Evolutionary conservation across 108 stramenopile species (phyloP).

Genomic region (Cyclotella distinguenda): DNA sequence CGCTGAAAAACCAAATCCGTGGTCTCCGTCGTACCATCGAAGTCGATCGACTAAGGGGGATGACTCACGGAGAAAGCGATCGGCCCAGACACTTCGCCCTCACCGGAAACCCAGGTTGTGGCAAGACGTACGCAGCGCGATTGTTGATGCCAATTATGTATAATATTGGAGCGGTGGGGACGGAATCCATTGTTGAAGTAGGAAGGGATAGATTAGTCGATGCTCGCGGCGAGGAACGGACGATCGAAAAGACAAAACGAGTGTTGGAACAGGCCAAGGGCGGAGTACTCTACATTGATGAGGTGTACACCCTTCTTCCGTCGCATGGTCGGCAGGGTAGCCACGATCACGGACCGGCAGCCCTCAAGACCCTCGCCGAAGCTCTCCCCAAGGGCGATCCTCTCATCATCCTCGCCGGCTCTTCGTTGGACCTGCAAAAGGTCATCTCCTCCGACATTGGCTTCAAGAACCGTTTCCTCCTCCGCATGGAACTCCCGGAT

Average conservation of each 20-base stretch:
- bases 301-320: constrained; percentile 80
- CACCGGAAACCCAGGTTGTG: constrained; percentile 90
- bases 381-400: constrained; percentile 66
- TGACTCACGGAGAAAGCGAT: constrained; percentile 39
- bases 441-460: constrained; percentile 79
- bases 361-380: constrained; percentile 71
- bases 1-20: constrained; percentile 50
- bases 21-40: constrained; percentile 75
- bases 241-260: constrained; percentile 66
- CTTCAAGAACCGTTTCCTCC: constrained; percentile 77
- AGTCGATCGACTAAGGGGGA: constrained; percentile 47
- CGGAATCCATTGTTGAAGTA: constrained; percentile 57
- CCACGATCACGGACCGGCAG: constrained; percentile 82
- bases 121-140: constrained; percentile 83
- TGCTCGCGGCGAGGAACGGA: constrained; percentile 74
- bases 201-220: constrained; percentile 76
- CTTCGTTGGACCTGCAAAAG: constrained; percentile 71
- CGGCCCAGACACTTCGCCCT: constrained; percentile 74
- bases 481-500: constrained; percentile 79
- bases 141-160: constrained; percentile 68
- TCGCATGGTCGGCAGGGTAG: constrained; percentile 75
- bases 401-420: constrained; percentile 73
- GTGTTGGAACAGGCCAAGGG: constrained; percentile 71
- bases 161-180: constrained; percentile 76
- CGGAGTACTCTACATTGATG: constrained; percentile 81